These are phyloP conservation scores for Globisporangium ultimum DNA, from an alignment of 352 stramenopile genomes.

Conservation along the genomic window DNA sequence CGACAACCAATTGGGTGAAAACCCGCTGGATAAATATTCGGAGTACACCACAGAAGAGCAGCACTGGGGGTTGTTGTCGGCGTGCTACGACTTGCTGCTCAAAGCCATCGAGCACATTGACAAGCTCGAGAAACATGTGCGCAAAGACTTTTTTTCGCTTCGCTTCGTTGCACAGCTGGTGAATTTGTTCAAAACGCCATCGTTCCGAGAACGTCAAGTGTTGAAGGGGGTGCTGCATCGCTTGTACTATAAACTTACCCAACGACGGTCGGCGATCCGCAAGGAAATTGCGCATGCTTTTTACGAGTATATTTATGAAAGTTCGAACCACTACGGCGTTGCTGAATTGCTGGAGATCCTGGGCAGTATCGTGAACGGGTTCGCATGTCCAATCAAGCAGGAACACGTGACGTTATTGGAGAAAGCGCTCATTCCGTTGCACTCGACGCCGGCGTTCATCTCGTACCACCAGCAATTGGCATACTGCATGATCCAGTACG, in stretches of 20 bases:
- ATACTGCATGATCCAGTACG: conserved; percentile 90
- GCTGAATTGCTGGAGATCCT: conserved; percentile 86
- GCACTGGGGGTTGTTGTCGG: conserved; percentile 73
- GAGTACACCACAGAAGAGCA: conserved; percentile 84
- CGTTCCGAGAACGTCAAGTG: conserved; percentile 83
- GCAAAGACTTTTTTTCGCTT: conserved; percentile 83
- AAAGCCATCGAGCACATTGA: conserved; percentile 88
- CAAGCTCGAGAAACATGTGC: conserved; percentile 85
- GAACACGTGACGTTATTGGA: conserved; percentile 85
- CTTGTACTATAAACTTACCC: conserved; percentile 89
- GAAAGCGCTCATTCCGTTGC: conserved; percentile 81
- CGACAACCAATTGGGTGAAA: conserved; percentile 48
- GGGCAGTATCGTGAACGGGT: conserved; percentile 88
- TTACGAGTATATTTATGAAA: conserved; percentile 93
- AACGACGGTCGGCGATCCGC: conserved; percentile 82
- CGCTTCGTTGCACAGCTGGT: conserved; percentile 81
- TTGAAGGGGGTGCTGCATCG: conserved; percentile 85
- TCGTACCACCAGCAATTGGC: conserved; percentile 87
- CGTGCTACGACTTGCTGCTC: conserved; percentile 78
- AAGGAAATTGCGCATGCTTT: conserved; percentile 87
- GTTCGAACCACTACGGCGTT: conserved; percentile 84
- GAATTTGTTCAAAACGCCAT: conserved; percentile 84
- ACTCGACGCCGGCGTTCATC: conserved; percentile 82
- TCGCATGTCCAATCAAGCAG: conserved; percentile 87
- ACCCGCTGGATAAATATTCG: conserved; percentile 82